Percentiles rank a stretch among this genome's conserved stretches.
phyloP scores from a whole-genome alignment of 1,139 yeast genomes.

The Suhomyces bolitotheri region DNA sequence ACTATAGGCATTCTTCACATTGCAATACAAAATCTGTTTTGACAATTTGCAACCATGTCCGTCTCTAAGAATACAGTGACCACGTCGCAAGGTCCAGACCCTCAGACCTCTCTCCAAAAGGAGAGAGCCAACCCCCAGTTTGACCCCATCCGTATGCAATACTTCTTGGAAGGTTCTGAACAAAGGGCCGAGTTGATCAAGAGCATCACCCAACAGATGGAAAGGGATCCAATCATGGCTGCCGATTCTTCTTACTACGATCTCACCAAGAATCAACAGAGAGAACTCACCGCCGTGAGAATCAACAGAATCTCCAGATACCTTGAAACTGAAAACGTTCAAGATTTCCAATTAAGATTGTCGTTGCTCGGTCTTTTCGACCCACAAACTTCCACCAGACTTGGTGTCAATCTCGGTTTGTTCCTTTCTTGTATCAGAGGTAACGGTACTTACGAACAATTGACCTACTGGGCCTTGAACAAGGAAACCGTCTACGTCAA shows the following conservation, averaged over 20 bases:
- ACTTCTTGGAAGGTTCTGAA: slow-evolving; percentile 42
- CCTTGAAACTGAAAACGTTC: slow-evolving; percentile 38
- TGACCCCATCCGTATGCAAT: slow-evolving; percentile 38
- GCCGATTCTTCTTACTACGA: slow-evolving; percentile 40
- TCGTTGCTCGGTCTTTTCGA: slow-evolving; percentile 31
- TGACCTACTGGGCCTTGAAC: slow-evolving; percentile 40
- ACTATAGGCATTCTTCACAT: too few species aligned
- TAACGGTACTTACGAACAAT: slow-evolving; percentile 37
- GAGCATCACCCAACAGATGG: slow-evolving; percentile 38
- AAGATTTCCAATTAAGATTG: slow-evolving; percentile 41
- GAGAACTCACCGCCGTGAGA: slow-evolving; percentile 39
- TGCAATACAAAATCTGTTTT: too few species aligned
- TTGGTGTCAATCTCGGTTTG: slow-evolving; percentile 33
- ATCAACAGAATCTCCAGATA: slow-evolving; percentile 41
- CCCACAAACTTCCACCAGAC: slow-evolving; percentile 32
- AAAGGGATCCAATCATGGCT: slow-evolving; percentile 44
- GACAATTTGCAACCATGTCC: slow-evolving; percentile 12
- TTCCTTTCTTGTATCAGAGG: slow-evolving; percentile 33
- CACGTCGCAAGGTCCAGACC: slow-evolving; percentile 36
- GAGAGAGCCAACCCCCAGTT: slow-evolving; percentile 35
- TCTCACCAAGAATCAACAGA: slow-evolving; percentile 35
- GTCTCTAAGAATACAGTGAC: slow-evolving; percentile 16
- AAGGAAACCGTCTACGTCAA: slow-evolving; percentile 40
- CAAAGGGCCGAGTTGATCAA: slow-evolving; percentile 34
- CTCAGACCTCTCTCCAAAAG: slow-evolving; percentile 30